Evolutionary conservation across 495 filamentous ascomycete genomes (phyloP).

Genomic region (Podospora pseudopauciseta): DNA sequence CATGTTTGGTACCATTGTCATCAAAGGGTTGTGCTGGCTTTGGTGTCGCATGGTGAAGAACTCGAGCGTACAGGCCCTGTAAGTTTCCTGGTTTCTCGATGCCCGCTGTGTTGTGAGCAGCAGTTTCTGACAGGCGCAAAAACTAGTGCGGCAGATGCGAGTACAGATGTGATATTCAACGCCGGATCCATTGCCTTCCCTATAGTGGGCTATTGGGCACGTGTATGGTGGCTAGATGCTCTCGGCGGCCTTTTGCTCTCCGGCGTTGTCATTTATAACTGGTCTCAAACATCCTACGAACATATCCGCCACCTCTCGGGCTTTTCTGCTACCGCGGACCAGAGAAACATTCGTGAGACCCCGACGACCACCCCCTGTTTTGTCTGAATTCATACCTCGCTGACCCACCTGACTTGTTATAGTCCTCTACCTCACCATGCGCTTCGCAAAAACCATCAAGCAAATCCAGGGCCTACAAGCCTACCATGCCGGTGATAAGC

Average conservation of each 20-base stretch:
- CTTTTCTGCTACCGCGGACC: slow-evolving; percentile 71
- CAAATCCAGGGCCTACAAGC: slow-evolving; percentile 86
- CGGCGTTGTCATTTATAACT: slow-evolving; percentile 79
- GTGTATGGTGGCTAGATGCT: slow-evolving; percentile 81
- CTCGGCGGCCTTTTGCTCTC: slow-evolving; percentile 80
- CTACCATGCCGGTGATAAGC: slow-evolving; percentile 84
- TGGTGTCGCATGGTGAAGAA: slow-evolving; percentile 90
- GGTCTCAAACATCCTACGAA: slow-evolving; percentile 67
- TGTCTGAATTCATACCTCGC: background rate
- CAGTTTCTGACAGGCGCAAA: background rate
- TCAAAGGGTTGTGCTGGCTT: slow-evolving; percentile 81
- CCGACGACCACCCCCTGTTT: background rate
- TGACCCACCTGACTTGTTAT: slow-evolving; percentile 10
- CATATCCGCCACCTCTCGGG: slow-evolving; percentile 85
- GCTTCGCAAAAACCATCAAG: slow-evolving; percentile 83
- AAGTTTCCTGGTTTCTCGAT: slow-evolving; percentile 36
- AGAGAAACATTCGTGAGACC: slow-evolving; percentile 64
- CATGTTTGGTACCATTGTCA: slow-evolving; percentile 76
- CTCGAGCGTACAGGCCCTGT: slow-evolving; percentile 79
- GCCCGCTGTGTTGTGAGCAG: background rate
- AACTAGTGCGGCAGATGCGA: slow-evolving; percentile 31
- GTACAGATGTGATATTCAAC: slow-evolving; percentile 76
- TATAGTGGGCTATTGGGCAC: slow-evolving; percentile 73
- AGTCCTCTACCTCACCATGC: slow-evolving; percentile 88
- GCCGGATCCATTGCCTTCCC: slow-evolving; percentile 83